Conservation (phyloP, 2,329 filamentous ascomycete species). For the Volutella citrinella region DNA sequence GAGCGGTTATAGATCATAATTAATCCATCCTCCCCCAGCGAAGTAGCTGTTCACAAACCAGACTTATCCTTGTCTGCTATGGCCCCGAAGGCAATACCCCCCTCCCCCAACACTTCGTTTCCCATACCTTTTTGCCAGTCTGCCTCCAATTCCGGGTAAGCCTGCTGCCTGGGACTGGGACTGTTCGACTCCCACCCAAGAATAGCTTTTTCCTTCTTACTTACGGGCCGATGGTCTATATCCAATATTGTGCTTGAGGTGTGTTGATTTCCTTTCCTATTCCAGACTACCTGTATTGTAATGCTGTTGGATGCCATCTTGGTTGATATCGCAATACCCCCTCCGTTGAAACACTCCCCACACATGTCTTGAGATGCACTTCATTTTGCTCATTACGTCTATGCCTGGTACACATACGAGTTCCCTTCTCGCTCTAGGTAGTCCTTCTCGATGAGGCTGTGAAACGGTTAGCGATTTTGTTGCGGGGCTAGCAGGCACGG, state of each 20-base stretch:
- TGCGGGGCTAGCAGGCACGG: too few relatives aligned
- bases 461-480: too few relatives aligned
- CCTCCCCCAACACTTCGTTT: slow-evolving; percentile 3
- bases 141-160: background rate
- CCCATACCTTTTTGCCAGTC: slow-evolving; percentile 7
- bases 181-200: slow-evolving; percentile 11
- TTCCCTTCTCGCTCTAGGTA: slow-evolving; percentile 81
- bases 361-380: too few relatives aligned
- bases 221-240: too few relatives aligned
- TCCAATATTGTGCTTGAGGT: too few relatives aligned
- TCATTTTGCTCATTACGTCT: too few relatives aligned
- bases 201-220: background rate
- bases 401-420: slow-evolving; percentile 69
- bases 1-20: slow-evolving; percentile 11
- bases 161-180: background rate
- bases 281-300: too few relatives aligned
- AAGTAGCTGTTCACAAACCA: slow-evolving; percentile 18
- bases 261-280: too few relatives aligned
- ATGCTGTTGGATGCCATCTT: too few relatives aligned
- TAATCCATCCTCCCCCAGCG: slow-evolving; percentile 7
- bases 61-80: slow-evolving; percentile 13
- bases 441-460: slow-evolving; percentile 85
- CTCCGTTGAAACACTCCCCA: too few relatives aligned
- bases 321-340: too few relatives aligned
- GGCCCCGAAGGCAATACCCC: too few relatives aligned